Base-by-base conservation (phyloP, 371 early-diverging fungal genomes). In the Mortierella sp. region DNA sequence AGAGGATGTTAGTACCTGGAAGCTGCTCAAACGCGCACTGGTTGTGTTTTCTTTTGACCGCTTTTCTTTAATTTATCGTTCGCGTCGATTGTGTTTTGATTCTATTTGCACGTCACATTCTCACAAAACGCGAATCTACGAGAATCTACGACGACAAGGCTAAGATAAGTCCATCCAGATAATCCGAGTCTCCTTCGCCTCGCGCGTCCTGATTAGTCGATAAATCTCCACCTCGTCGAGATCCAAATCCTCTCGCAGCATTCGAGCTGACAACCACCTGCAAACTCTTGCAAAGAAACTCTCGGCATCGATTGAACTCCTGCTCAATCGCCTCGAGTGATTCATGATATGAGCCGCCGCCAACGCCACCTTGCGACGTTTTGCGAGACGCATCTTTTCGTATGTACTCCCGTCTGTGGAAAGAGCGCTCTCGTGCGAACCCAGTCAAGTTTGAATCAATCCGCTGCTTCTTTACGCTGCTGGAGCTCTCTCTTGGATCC, bases 181-280 rank as follows among this genome's bases (percentile, higher is more conserved):
- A 86, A 28, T 79, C 72, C 50, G 86, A 86, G 48, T 74, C 85
- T 24, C 85, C 82, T 68, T 82, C 86, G 26, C 77, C 77, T 4
- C 60, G 44, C 19, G 52, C 73, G 21, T 14, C 75, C 19, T 28
- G 21, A 34, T 52, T 57, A 50, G 50, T 44, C 48, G 60, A 34
- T 42, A 24, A 52, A 5, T 14, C 42, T 11, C 75, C 52, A n/a
- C 42, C 63, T 31, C 55, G 48, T 10, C 72, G 48, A 31, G 45
- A 13, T 16, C 58, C 74, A 65, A 75, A 76, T 21, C 82, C 82
- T 26, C 82, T 74, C 11, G 78, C 86, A 13, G 80, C 82, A 50
- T 86, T 86, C 31, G 86, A 79, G 24, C 45, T 77, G n/a, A 86
- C 86, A 19, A 86, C 75, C 2, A 86, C 70, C 45, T 72, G 65